A percentile compares a stretch with the other conserved stretches of the same genome.
Conservation (phyloP, 306 rosid genomes). For the Styphnolobium japonicum region DNA sequence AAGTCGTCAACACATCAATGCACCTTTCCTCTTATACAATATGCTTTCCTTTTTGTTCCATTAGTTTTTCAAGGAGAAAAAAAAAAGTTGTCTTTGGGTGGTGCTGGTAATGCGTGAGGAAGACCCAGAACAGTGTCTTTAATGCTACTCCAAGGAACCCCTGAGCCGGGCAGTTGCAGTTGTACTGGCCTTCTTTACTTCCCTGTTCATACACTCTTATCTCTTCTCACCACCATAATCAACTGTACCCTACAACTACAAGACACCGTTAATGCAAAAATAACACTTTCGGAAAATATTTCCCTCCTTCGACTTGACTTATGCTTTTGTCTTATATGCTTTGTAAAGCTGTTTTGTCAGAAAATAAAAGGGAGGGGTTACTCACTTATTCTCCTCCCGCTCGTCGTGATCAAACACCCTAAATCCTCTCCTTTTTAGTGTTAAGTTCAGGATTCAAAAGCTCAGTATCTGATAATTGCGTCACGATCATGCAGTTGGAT, state of each 20-base stretch:
- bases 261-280: conserved; percentile 43
- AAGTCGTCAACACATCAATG: conserved; percentile 52
- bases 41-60: conserved; percentile 32
- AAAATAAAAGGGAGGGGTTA: conserved; percentile 24
- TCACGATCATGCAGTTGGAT: conserved; percentile 44
- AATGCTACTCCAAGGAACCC: conserved; percentile 99
- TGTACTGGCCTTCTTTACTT: conserved; percentile 75
- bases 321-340: conserved; percentile 45
- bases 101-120: conserved; percentile 44
- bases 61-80: conserved; percentile 10
- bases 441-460: conserved; percentile 24
- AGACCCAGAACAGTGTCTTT: conserved; percentile 60
- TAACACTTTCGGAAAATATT: conserved; percentile 28
- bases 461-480: conserved; percentile 22
- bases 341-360: conserved; percentile 29
- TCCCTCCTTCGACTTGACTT: conserved; percentile 36
- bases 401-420: conserved; percentile 5
- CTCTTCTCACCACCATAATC: conserved; percentile 46
- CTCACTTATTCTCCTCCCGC: too few species aligned
- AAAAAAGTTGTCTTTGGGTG: conserved; percentile 13
- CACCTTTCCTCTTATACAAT: conserved; percentile 45
- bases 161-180: conserved; percentile 79
- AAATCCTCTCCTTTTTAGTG: conserved; percentile 18
- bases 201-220: conserved; percentile 52
- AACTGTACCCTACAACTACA: conserved; percentile 52